A percentile compares a stretch with the other conserved stretches of the same genome.
Conservation (phyloP, 495 filamentous ascomycete species). For the Clavariopsis aquatica region DNA sequence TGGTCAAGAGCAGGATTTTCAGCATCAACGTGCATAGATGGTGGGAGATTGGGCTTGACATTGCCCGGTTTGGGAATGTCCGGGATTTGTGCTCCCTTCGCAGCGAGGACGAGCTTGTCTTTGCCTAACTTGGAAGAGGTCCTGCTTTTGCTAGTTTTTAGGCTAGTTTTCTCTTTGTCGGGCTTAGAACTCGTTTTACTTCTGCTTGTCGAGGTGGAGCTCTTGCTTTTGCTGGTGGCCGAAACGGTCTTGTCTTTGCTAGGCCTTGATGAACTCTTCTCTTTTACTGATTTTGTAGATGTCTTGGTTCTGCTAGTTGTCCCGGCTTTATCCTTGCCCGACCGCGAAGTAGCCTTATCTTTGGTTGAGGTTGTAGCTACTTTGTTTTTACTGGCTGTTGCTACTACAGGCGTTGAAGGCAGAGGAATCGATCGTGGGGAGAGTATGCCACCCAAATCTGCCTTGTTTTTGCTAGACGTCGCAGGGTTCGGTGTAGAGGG, state of each 20-base stretch:
- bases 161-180: background rate
- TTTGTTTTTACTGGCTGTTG: constrained; percentile 8
- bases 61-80: constrained; percentile 12
- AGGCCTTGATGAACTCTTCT: background rate
- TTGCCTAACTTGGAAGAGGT: background rate
- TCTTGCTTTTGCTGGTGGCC: background rate
- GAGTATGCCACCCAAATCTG: constrained; percentile 19
- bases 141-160: background rate
- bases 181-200: background rate
- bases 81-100: background rate
- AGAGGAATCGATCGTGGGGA: constrained; percentile 28
- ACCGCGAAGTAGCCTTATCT: background rate
- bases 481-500: constrained; percentile 24
- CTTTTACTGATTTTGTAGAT: background rate
- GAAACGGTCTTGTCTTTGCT: background rate
- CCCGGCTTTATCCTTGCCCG: background rate
- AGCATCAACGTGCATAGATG: constrained; percentile 23
- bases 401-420: constrained; percentile 19
- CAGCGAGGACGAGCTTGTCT: background rate
- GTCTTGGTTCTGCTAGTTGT: background rate
- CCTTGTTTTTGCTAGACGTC: background rate
- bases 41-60: constrained; percentile 15
- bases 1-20: constrained; percentile 22
- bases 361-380: background rate
- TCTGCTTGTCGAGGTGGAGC: background rate